Percentiles rank a stretch among this genome's conserved stretches.
These are phyloP conservation scores for Pinus tabuliformis DNA, from an alignment of 75 land plant species.

Conservation along the genomic window DNA sequence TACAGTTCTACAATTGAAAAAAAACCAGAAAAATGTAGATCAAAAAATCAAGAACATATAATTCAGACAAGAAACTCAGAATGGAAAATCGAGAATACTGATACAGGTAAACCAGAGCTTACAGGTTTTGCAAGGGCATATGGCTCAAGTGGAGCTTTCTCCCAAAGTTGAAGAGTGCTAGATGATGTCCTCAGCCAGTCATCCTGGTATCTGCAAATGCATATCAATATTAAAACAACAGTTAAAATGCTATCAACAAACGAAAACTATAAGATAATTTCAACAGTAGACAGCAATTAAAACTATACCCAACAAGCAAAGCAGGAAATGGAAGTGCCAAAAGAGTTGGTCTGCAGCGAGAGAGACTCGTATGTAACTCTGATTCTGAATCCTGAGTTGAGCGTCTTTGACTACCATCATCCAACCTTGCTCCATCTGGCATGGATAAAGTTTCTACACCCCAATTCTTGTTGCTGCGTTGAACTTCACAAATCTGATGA, in stretches of 20 bases:
- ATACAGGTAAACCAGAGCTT: conserved; percentile 16
- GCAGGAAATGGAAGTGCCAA: conserved; percentile 76
- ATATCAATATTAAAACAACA: neutral
- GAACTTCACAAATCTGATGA: conserved; percentile 3
- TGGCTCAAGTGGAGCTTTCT: conserved; percentile 98
- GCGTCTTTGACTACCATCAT: conserved; percentile 51
- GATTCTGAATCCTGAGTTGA: conserved; percentile 52
- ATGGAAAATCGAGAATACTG: conserved; percentile 7
- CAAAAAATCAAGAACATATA: neutral
- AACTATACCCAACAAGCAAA: conserved; percentile 90
- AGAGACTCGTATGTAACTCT: conserved; percentile 40
- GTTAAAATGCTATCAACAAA: neutral
- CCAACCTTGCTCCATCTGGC: conserved; percentile 48
- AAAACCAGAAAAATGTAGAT: neutral
- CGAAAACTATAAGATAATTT: neutral
- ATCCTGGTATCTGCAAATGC: conserved; percentile 84
- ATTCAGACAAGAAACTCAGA: neutral
- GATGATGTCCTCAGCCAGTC: conserved; percentile 95
- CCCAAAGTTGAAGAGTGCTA: conserved; percentile 80
- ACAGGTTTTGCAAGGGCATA: conserved; percentile 93
- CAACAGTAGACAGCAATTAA: neutral
- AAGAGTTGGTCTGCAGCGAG: conserved; percentile 52
- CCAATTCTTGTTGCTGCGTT: conserved; percentile 31
- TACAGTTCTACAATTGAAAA: neutral
- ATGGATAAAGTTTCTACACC: conserved; percentile 33